phyloP scores from a whole-genome alignment of 2,329 filamentous ascomycete genomes.

The Colletotrichum falcatum region DNA sequence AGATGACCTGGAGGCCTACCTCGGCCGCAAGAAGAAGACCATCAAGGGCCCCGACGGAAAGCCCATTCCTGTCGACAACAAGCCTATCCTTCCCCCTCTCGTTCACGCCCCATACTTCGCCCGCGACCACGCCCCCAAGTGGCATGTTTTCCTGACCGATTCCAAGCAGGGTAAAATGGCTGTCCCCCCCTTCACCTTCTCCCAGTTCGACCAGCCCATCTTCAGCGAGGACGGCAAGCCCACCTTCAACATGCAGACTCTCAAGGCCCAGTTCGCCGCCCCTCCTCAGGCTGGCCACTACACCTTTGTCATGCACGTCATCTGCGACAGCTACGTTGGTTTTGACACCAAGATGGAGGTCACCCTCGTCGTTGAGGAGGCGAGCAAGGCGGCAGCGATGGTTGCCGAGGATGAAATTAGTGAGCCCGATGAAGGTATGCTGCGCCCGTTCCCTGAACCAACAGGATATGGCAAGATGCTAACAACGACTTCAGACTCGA shows the following conservation, averaged over 20 bases:
- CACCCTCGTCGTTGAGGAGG: conserved; percentile 88
- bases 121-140: conserved; percentile 88
- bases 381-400: conserved; percentile 84
- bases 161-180: conserved; percentile 95
- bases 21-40: conserved; percentile 77
- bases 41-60: conserved; percentile 72
- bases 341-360: conserved; percentile 95
- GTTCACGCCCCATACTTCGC: conserved; percentile 91
- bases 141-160: conserved; percentile 95
- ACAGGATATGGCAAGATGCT: conserved; percentile 33
- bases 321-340: conserved; percentile 95
- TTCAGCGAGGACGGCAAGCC: conserved; percentile 84
- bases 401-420: conserved; percentile 94
- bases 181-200: conserved; percentile 96
- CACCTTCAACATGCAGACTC: conserved; percentile 93
- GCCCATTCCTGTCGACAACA: conserved; percentile 67
- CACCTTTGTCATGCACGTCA: conserved; percentile 91
- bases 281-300: conserved; percentile 93
- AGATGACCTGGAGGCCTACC: conserved; percentile 87
- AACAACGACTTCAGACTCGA: conserved; percentile 71
- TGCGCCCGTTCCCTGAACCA: conserved; percentile 40
- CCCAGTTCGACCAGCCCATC: conserved; percentile 89
- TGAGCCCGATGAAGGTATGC: conserved; percentile 93
- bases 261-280: conserved; percentile 97
- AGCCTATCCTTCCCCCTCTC: conserved; percentile 82